Evolutionary conservation across 495 filamentous ascomycete species (phyloP).

Genomic region (Hypoxylon perforatum): DNA sequence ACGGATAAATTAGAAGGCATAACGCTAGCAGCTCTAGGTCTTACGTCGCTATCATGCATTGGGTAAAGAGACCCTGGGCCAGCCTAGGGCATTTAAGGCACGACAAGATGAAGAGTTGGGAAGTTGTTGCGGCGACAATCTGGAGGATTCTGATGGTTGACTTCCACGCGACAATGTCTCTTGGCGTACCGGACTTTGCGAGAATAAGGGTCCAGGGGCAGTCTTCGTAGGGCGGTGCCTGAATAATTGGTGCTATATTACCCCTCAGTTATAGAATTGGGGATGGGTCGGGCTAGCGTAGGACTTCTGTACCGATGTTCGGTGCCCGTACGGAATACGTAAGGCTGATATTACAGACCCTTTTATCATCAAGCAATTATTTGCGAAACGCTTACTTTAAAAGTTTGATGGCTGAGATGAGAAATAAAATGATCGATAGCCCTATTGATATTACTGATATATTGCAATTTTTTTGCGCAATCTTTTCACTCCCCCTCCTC

Average conservation of each 20-base stretch:
- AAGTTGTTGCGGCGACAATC: constrained; percentile 6
- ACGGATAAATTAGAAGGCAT: background rate
- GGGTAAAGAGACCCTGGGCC: background rate
- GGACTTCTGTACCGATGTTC: background rate
- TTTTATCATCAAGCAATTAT: background rate
- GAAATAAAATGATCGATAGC: no score
- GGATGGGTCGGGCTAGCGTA: background rate
- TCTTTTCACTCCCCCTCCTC: background rate
- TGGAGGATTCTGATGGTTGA: constrained; percentile 27
- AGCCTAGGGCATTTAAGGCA: no score
- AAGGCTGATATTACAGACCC: constrained; percentile 27
- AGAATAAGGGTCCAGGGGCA: background rate
- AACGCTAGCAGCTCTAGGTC: background rate
- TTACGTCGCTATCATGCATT: background rate
- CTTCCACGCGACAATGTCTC: constrained; percentile 2
- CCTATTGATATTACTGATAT: no score
- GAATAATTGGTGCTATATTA: background rate
- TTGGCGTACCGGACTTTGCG: background rate
- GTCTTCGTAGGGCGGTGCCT: background rate
- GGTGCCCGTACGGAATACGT: constrained; percentile 3
- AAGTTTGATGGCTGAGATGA: no score
- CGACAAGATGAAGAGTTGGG: background rate
- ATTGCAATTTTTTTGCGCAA: background rate
- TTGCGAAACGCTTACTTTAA: background rate
- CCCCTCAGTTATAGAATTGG: background rate